These are phyloP conservation scores for Candida koratica DNA, from an alignment of 805 yeast species.

Conservation along the genomic window DNA sequence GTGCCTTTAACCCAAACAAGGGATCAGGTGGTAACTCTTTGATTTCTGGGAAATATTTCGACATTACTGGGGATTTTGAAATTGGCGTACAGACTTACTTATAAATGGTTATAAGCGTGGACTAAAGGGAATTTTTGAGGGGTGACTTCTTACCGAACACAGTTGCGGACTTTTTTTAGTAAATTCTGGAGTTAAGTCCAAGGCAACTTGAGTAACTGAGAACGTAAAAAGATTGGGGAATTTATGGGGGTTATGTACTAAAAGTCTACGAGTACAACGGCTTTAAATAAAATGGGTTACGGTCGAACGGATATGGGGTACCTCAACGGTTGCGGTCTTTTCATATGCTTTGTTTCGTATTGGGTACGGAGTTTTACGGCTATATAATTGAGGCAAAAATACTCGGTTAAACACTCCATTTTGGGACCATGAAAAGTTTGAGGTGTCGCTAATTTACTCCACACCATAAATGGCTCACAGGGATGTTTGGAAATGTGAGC, in stretches of 20 bases:
- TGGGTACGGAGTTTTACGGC: too few species aligned
- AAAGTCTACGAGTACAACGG: neutral
- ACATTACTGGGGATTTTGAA: constrained; percentile 29
- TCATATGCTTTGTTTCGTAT: constrained; percentile 2
- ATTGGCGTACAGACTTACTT: neutral
- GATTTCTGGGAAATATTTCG: constrained; percentile 45
- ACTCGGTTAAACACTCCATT: constrained; percentile 2
- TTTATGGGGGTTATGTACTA: neutral
- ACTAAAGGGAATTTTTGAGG: constrained; percentile 3
- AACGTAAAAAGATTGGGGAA: neutral
- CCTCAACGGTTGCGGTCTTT: constrained; percentile 5
- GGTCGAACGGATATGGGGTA: constrained; percentile 8
- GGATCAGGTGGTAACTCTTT: constrained; percentile 80
- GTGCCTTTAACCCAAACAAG: constrained; percentile 72
- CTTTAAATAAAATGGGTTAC: neutral
- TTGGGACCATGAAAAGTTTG: too few species aligned
- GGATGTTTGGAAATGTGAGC: too few species aligned
- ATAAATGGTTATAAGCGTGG: constrained; percentile 5
- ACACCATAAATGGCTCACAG: too few species aligned
- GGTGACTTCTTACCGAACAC: constrained; percentile 5
- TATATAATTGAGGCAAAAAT: neutral
- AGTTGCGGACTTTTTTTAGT: constrained; percentile 4
- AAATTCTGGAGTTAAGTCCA: constrained; percentile 4
- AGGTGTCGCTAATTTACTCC: too few species aligned
- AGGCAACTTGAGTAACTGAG: neutral